Conservation (phyloP, 345 rosid genomes). For the Eucalyptus paniculata region DNA sequence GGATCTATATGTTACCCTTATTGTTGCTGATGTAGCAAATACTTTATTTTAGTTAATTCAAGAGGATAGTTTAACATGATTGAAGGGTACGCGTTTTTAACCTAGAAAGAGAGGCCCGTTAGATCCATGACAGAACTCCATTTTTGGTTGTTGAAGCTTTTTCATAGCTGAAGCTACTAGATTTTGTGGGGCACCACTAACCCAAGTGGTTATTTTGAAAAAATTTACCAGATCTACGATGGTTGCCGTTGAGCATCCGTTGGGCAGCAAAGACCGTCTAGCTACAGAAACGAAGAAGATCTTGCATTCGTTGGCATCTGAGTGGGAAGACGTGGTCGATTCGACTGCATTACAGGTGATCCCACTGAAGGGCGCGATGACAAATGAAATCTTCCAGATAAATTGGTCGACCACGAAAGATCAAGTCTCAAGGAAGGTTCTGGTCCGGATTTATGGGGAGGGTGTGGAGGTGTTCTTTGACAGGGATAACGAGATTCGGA, state of each 20-base stretch:
- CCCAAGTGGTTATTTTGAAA: not conserved
- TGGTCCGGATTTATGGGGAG: conserved; percentile 84
- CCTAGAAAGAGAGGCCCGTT: not conserved
- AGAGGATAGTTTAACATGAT: not conserved
- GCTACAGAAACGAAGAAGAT: conserved; percentile 59
- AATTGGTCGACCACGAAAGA: conserved; percentile 39
- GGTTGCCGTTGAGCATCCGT: conserved; percentile 11
- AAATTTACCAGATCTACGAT: not conserved
- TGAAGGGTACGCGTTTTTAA: not conserved
- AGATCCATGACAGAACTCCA: not conserved
- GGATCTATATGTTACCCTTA: not conserved
- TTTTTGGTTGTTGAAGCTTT: not conserved
- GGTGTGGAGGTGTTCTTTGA: conserved; percentile 85
- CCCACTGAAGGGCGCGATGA: conserved; percentile 83
- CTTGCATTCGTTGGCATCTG: conserved; percentile 45
- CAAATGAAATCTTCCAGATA: conserved; percentile 57
- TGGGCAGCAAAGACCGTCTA: not conserved
- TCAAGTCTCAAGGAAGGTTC: conserved; percentile 30
- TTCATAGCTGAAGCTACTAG: not conserved
- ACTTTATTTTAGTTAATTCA: not conserved
- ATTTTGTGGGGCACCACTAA: not conserved
- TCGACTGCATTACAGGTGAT: conserved; percentile 45
- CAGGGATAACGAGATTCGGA: conserved; percentile 69
- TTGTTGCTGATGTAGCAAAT: not conserved
- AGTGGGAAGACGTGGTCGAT: conserved; percentile 73